These are phyloP conservation scores for Fusarium sublunatum DNA, from an alignment of 2,329 filamentous ascomycete genomes.

Conservation along the genomic window DNA sequence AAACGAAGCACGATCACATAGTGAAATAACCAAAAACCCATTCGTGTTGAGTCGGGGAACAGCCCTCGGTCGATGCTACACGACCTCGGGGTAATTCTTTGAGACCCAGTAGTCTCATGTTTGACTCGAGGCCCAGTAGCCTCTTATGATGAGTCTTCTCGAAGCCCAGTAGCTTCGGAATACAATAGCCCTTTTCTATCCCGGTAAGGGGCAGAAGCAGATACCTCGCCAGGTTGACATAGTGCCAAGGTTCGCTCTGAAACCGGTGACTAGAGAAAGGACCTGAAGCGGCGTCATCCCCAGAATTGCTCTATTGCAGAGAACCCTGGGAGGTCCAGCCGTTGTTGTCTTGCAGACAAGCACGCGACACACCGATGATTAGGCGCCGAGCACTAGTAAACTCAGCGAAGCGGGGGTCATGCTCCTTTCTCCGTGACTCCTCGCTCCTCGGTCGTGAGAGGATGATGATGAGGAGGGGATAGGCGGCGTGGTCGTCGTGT, in stretches of 20 bases:
- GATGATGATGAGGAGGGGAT: background rate
- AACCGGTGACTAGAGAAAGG: conserved; percentile 14
- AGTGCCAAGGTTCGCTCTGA: conserved; percentile 4
- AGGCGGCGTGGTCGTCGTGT: conserved; percentile 3
- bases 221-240: conserved; percentile 1
- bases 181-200: conserved; percentile 24
- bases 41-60: conserved; percentile 25
- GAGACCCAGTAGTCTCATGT: conserved; percentile 28
- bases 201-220: conserved; percentile 9
- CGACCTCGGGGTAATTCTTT: conserved; percentile 1
- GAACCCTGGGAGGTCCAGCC: background rate
- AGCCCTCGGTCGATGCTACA: conserved; percentile 29
- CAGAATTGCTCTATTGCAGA: conserved; percentile 8
- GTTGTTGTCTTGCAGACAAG: conserved; percentile 15
- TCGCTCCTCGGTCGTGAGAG: background rate
- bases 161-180: conserved; percentile 35
- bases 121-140: conserved; percentile 24
- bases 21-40: conserved; percentile 35
- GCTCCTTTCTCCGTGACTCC: conserved; percentile 5
- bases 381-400: background rate
- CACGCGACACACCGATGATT: background rate
- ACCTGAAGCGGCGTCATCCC: conserved; percentile 12
- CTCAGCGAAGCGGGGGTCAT: background rate
- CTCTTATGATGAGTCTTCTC: conserved; percentile 29
- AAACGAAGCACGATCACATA: conserved; percentile 32